Conservation (phyloP, 192 early-diverging fungal species). For the Geranomyces variabilis region DNA sequence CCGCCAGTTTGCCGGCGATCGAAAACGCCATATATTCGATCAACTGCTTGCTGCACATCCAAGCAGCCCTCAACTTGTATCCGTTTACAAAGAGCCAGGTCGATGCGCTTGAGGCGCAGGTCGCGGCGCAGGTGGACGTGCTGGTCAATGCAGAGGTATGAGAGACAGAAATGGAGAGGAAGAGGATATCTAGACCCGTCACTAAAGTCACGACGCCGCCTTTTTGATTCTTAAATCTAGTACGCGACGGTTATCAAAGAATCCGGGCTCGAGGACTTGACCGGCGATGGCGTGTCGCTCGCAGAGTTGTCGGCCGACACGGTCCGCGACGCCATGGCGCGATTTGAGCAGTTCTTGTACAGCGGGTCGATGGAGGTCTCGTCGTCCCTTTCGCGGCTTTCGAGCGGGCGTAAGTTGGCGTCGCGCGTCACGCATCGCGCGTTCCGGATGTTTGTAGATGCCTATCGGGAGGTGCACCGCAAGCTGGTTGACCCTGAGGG, state of each 20-base stretch:
- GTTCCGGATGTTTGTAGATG: conserved; percentile 61
- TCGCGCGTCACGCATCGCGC: conserved; percentile 53
- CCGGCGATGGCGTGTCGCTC: conserved; percentile 57
- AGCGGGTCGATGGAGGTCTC: conserved; percentile 61
- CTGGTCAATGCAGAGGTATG: conserved; percentile 68
- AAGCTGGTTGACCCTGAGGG: conserved; percentile 64
- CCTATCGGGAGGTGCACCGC: conserved; percentile 58
- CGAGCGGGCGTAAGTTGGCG: conserved; percentile 23
- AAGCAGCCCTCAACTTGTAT: conserved; percentile 69
- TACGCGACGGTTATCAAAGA: conserved; percentile 13
- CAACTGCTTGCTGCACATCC: conserved; percentile 75
- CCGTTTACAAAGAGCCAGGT: conserved; percentile 63
- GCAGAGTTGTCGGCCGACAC: conserved; percentile 39
- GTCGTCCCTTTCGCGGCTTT: conserved; percentile 48
- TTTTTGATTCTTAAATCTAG: too few relatives aligned
- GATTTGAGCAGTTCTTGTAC: conserved; percentile 71
- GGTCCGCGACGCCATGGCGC: conserved; percentile 49
- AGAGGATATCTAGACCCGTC: too few relatives aligned
- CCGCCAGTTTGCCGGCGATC: conserved; percentile 7
- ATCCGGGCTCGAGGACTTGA: conserved; percentile 35
- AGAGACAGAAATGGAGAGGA: too few relatives aligned
- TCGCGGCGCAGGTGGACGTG: conserved; percentile 64
- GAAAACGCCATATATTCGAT: conserved; percentile 74
- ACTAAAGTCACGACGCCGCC: too few relatives aligned
- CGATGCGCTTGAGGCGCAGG: conserved; percentile 60